Evolutionary conservation across 2,329 filamentous ascomycete species (phyloP), one percentile per base, ranked within the genome.

Genomic region (Curvularia hawaiiensis): DNA sequence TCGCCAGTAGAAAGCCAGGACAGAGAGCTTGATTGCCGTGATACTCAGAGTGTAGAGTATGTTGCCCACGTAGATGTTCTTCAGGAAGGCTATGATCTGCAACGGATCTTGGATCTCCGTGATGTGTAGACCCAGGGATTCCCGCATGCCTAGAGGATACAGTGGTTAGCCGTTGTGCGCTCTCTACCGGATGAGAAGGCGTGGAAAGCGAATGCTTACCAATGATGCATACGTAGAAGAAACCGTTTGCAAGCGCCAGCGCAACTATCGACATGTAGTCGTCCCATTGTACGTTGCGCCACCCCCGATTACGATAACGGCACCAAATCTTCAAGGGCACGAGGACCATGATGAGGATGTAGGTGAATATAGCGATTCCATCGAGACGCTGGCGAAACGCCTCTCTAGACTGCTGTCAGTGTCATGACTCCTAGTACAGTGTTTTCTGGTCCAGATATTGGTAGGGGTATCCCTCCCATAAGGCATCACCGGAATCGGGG

Each of bases 1-100:
- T 2, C 63, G 61, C 68, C 67, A 69, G 38, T 71, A 71, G 48
- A 69, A 68, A 6, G 65, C 67, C 1, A 71, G 46, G 2, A 71
- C 59, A 0, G 67, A 65, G n/a, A 69, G 61, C 45, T 71, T 71
- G 35, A 65, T 63, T 6, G 52, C 44, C n/a, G 53, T 48, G 12
- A 69, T 64, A 9, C 53, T 48, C 20, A 52, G 50, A 1, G 59
- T 55, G 51, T 71, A 71, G 4, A 71, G 38, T 1, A 71, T 54
- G 10, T 69, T 59, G 9, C 53, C 67, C 16, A 64, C 46, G 26
- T 52, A 71, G 18, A 69, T 51, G n/a, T 55, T 58, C 18, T 51
- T 52, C 10, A 67, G 18, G 33, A 69, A 69, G 11, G 56, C 54
- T 3, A 62, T 48, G 14, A 67, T 49, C 28, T 63, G 38, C 0